These are phyloP conservation scores for Zea luxurians DNA, from an alignment of 176 grass and related monocot species.

Conservation along the genomic window DNA sequence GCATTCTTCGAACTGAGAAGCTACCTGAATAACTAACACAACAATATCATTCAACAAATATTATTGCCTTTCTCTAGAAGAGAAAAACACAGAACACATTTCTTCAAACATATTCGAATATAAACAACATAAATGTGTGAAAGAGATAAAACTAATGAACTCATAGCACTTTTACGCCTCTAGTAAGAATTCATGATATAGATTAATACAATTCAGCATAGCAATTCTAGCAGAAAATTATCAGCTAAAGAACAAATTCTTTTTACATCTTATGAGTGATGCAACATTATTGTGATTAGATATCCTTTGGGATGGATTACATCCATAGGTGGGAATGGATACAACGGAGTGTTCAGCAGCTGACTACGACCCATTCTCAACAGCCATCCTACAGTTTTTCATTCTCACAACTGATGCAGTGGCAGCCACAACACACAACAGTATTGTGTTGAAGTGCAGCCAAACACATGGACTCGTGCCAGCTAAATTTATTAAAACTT, in stretches of 20 bases:
- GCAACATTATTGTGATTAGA: not conserved
- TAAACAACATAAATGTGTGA: not conserved
- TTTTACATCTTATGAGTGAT: too few species aligned
- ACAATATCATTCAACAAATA: not conserved
- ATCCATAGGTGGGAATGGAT: not conserved
- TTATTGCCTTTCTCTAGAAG: not conserved
- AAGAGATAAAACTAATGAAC: not conserved
- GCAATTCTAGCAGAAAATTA: not conserved
- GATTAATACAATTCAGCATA: not conserved
- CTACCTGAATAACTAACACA: too few species aligned
- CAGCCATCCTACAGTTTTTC: too few species aligned
- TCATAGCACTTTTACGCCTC: not conserved
- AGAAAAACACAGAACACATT: not conserved
- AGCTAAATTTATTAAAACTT: slow-evolving; percentile 15
- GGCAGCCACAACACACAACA: too few species aligned
- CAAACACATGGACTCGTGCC: not conserved
- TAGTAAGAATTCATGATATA: not conserved
- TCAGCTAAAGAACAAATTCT: not conserved
- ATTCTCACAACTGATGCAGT: too few species aligned
- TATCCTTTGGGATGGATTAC: too few species aligned
- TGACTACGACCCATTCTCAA: too few species aligned
- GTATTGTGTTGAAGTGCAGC: too few species aligned
- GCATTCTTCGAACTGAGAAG: too few species aligned
- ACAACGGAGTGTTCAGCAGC: too few species aligned
- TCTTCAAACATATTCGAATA: not conserved